A percentile compares a stretch with the other conserved stretches of the same genome.
Evolutionary conservation across 2,329 filamentous ascomycete genomes (phyloP).

Genomic region (Hypomyces perniciosus): DNA sequence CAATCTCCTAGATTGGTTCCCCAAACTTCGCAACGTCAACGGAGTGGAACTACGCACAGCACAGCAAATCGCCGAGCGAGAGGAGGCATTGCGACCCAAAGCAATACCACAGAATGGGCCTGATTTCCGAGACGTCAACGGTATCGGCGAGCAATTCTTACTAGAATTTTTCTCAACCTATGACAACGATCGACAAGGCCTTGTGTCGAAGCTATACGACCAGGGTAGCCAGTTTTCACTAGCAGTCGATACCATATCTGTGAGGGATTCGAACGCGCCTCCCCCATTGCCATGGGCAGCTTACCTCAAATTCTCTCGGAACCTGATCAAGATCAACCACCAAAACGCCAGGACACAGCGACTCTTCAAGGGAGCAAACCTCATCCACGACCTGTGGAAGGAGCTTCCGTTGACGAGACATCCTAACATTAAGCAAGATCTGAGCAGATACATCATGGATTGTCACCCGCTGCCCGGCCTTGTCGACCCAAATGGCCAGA

Average conservation of each 20-base stretch:
- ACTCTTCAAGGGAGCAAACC: conserved; percentile 55
- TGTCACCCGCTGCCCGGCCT: conserved; percentile 69
- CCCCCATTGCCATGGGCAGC: conserved; percentile 58
- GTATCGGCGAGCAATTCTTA: conserved; percentile 71
- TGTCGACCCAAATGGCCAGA: conserved; percentile 61
- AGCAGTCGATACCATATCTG: conserved; percentile 58
- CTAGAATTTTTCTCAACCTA: conserved; percentile 67
- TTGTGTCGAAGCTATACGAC: conserved; percentile 69
- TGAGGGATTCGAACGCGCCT: conserved; percentile 40
- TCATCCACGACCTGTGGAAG: conserved; percentile 64
- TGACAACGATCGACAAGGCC: conserved; percentile 61
- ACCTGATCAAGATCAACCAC: conserved; percentile 64
- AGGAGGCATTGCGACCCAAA: conserved; percentile 45
- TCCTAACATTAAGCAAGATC: conserved; percentile 59
- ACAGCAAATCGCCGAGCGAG: conserved; percentile 57
- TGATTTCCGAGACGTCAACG: conserved; percentile 67
- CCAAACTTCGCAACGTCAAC: conserved; percentile 72
- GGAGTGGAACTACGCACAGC: conserved; percentile 65
- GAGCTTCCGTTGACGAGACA: conserved; percentile 68
- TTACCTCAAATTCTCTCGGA: conserved; percentile 74
- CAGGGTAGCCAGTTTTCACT: conserved; percentile 68
- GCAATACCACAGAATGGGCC: conserved; percentile 58
- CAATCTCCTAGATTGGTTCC: conserved; percentile 76
- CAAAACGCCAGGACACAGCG: conserved; percentile 57
- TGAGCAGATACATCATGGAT: conserved; percentile 75